Evolutionary conservation across 768 basidiomycete species (phyloP).

Genomic region (Russula foetens): DNA sequence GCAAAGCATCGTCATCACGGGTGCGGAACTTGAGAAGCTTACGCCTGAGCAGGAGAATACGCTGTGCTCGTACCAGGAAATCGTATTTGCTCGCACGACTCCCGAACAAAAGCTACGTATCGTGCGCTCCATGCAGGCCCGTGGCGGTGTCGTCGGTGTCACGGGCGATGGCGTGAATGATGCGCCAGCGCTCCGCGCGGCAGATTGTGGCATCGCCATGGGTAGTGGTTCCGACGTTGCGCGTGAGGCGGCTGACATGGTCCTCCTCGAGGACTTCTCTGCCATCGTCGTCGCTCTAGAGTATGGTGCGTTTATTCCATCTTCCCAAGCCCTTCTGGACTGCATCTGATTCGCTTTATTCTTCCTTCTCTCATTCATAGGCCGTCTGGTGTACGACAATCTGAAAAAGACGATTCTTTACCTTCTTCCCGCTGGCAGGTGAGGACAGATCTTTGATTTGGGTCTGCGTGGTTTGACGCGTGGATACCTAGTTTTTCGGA

Average conservation of each 20-base stretch:
- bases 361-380: slow-evolving; percentile 5
- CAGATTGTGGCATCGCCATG: slow-evolving; percentile 57
- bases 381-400: slow-evolving; percentile 56
- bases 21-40: slow-evolving; percentile 25
- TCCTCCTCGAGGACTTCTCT: slow-evolving; percentile 58
- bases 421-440: slow-evolving; percentile 42
- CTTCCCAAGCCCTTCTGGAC: no score
- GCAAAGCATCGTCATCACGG: slow-evolving; percentile 37
- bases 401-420: slow-evolving; percentile 49
- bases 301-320: slow-evolving; percentile 35
- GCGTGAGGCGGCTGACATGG: slow-evolving; percentile 51
- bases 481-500: slow-evolving; percentile 41
- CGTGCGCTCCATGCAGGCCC: slow-evolving; percentile 47
- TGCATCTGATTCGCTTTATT: background rate
- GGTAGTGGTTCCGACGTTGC: slow-evolving; percentile 46
- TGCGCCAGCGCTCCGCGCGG: slow-evolving; percentile 48
- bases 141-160: slow-evolving; percentile 48
- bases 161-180: slow-evolving; percentile 65
- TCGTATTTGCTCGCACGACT: slow-evolving; percentile 56
- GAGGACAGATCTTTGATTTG: slow-evolving; percentile 6
- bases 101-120: slow-evolving; percentile 61
- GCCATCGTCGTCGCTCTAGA: slow-evolving; percentile 56
- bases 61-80: slow-evolving; percentile 34
- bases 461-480: background rate
- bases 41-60: slow-evolving; percentile 18